Percentiles rank a stretch among this genome's conserved stretches.
phyloP scores from a whole-genome alignment of 768 basidiomycete genomes.

The Mycena indigotica region DNA sequence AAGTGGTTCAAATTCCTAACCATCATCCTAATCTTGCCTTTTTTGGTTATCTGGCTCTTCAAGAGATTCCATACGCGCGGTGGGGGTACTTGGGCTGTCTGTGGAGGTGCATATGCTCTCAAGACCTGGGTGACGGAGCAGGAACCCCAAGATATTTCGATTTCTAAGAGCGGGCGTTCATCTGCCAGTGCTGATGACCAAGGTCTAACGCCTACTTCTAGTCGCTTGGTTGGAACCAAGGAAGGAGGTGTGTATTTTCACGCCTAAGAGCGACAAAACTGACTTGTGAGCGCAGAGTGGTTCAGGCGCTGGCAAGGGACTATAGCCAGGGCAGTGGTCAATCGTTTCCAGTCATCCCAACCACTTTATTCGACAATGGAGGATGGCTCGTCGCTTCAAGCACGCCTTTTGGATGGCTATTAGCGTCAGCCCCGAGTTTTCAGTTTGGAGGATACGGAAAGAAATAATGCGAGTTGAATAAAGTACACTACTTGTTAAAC shows the following conservation, averaged over 20 bases:
- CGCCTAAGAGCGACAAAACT: neutral
- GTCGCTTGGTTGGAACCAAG: constrained; percentile 54
- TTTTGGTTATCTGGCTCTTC: constrained; percentile 81
- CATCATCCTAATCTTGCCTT: constrained; percentile 64
- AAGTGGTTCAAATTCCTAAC: constrained; percentile 72
- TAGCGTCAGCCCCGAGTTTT: constrained; percentile 10
- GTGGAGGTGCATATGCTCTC: constrained; percentile 75
- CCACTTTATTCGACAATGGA: constrained; percentile 30
- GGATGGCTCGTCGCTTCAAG: constrained; percentile 8
- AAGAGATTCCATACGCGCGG: constrained; percentile 66
- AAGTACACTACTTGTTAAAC: constrained; percentile 26
- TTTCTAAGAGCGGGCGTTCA: constrained; percentile 8
- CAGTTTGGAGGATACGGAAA: neutral
- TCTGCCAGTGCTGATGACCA: constrained; percentile 15
- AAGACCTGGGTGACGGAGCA: constrained; percentile 44
- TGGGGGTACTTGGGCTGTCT: constrained; percentile 76
- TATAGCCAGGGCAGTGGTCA: constrained; percentile 61
- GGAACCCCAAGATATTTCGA: constrained; percentile 23
- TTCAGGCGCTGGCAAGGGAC: constrained; percentile 74
- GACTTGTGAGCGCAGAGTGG: constrained; percentile 50
- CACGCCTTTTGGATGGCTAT: constrained; percentile 35
- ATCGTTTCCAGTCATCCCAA: constrained; percentile 43
- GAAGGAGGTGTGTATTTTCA: constrained; percentile 48
- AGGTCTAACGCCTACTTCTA: constrained; percentile 32
- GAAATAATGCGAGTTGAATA: constrained; percentile 24